phyloP scores from a whole-genome alignment of 2,329 filamentous ascomycete species.

The Dactylonectria estremocensis region DNA sequence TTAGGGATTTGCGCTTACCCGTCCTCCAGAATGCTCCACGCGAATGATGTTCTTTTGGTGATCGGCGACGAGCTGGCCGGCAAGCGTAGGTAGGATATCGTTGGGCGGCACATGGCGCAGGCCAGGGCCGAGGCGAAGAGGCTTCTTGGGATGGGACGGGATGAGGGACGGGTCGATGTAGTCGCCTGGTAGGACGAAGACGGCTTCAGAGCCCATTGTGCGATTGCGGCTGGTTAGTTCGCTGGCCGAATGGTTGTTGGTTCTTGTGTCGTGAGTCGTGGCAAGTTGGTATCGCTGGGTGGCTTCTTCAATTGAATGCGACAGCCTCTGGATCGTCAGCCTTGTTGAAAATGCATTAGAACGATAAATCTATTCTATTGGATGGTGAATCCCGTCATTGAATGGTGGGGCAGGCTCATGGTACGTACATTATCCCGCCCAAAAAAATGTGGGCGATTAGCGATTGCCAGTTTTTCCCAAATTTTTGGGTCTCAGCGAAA shows the following conservation, averaged over 20 bases:
- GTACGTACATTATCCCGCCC: conserved; percentile 38
- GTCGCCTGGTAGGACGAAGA: conserved; percentile 87
- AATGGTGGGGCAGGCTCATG: conserved; percentile 14
- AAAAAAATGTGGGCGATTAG: conserved; percentile 43
- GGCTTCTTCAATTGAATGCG: conserved; percentile 31
- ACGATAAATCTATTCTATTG: no score
- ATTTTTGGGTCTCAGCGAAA: conserved; percentile 42
- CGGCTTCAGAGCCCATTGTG: conserved; percentile 70
- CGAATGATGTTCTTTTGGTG: conserved; percentile 83
- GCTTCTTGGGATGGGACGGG: conserved; percentile 77
- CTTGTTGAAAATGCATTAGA: conserved; percentile 26
- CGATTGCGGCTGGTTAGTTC: no score
- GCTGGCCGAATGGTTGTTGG: conserved; percentile 11
- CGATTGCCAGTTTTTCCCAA: conserved; percentile 47
- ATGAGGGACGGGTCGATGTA: conserved; percentile 75
- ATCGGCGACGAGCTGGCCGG: conserved; percentile 78
- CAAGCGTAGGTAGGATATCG: conserved; percentile 78
- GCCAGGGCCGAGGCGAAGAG: conserved; percentile 87
- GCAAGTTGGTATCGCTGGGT: conserved; percentile 9
- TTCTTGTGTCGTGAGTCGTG: background rate
- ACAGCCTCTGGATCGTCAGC: conserved; percentile 29
- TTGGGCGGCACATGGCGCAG: conserved; percentile 86
- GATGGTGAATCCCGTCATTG: background rate
- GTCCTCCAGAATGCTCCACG: conserved; percentile 79
- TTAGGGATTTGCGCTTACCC: conserved; percentile 64